phyloP scores from a whole-genome alignment of 495 filamentous ascomycete species.

The Penicillium lividum region DNA sequence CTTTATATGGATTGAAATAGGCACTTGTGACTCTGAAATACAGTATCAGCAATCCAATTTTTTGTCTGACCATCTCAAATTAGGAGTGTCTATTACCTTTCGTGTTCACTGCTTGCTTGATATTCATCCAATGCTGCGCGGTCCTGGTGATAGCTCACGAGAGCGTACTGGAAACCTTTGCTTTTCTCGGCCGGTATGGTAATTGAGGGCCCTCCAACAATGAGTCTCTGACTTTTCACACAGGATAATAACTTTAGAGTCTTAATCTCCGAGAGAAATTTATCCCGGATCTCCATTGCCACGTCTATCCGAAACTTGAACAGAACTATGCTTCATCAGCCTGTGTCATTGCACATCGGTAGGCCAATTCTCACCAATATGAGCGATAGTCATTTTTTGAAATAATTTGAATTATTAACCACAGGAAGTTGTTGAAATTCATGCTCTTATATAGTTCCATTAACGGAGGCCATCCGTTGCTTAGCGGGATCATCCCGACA shows the following conservation, averaged over 20 bases:
- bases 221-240: conserved; percentile 41
- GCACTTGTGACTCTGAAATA: conserved; percentile 38
- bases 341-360: background rate
- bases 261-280: conserved; percentile 44
- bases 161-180: conserved; percentile 48
- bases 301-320: conserved; percentile 47
- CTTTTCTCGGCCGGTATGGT: conserved; percentile 47
- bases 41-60: background rate
- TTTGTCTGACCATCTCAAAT: background rate
- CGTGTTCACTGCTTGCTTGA: conserved; percentile 50
- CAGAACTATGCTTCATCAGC: conserved; percentile 32
- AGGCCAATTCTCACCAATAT: conserved; percentile 29
- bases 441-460: background rate
- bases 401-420: background rate
- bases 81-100: conserved; percentile 29
- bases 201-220: conserved; percentile 48
- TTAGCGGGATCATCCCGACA: background rate
- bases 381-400: conserved; percentile 36
- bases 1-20: conserved; percentile 48
- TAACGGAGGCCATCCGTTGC: background rate
- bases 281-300: conserved; percentile 32
- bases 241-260: conserved; percentile 41
- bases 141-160: conserved; percentile 49
- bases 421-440: background rate
- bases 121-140: conserved; percentile 43